Conservation (phyloP, 306 rosid species). For the Rosa rugosa region DNA sequence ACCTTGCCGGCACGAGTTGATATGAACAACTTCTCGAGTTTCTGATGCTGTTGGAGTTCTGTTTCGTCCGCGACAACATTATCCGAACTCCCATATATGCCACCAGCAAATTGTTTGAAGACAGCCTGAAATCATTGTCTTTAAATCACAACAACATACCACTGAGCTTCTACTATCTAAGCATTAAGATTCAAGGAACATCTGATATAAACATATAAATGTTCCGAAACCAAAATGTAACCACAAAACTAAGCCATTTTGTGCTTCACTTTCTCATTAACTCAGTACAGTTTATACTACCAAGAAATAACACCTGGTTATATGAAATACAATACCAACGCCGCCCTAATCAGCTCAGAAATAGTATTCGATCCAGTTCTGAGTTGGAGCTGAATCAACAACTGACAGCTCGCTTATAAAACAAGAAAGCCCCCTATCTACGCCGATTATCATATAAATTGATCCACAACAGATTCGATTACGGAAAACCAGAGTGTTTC, state of each 20-base stretch:
- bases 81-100: constrained; percentile 84
- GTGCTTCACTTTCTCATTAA: not conserved
- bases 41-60: constrained; percentile 84
- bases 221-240: not conserved
- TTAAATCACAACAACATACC: not conserved
- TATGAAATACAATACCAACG: not conserved
- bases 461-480: not conserved
- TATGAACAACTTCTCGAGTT: constrained; percentile 74
- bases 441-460: not conserved
- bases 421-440: not conserved
- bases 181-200: not conserved
- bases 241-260: not conserved
- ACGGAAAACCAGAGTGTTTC: not conserved
- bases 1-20: constrained; percentile 94
- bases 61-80: constrained; percentile 57
- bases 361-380: constrained; percentile 1
- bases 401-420: not conserved
- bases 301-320: not conserved
- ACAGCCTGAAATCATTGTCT: constrained; percentile 47
- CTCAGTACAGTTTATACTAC: not conserved
- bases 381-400: constrained; percentile 1
- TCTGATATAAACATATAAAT: not conserved
- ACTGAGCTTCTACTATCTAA: not conserved
- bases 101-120: constrained; percentile 80
- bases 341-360: constrained; percentile 4